Base-by-base conservation (phyloP, 2,329 filamentous ascomycete genomes). In the Onygena corvina region DNA sequence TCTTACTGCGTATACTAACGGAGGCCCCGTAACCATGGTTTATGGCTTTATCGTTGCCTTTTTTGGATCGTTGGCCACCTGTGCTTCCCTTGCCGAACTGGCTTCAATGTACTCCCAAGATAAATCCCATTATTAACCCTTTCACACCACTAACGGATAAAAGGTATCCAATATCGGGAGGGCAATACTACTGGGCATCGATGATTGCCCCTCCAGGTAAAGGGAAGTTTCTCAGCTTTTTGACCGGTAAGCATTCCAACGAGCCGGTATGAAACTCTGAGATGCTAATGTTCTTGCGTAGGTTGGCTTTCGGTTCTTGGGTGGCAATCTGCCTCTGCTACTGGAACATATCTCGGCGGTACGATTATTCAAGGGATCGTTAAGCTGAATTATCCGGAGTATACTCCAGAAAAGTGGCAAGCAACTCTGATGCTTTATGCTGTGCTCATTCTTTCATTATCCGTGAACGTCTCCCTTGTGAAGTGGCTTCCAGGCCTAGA, bases 201-300 rank as follows among this genome's bases (percentile, higher is more conserved):
- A 63, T 70, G 30, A 70, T 73, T 52, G 67, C 70, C n/a, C 69
- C 70, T 9, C 58, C 53, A 7, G 57, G 56, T 5, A 62, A 53
- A 23, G 67, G 70, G 48, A 70, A 67, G 30, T 64, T 66, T 25
- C 60, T 74, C 1, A 73, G 70, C 47, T 74, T 71, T 12, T 34
- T 46, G 63, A 64, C 48, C 61, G 64, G 42, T 46, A 11, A 21
- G 42, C 12, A 11, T 6, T 5, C 14, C 11, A 6, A n/a, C n/a
- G n/a, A n/a, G n/a, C n/a, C n/a, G n/a, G n/a, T n/a, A n/a, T n/a
- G n/a, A n/a, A n/a, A n/a, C n/a, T n/a, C n/a, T n/a, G n/a, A n/a
- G n/a, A n/a, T n/a, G n/a, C n/a, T n/a, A n/a, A n/a, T n/a, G n/a
- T n/a, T n/a, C n/a, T n/a, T 12, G 56, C 61, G 4, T 56, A 60